Percentiles rank a stretch among this genome's conserved stretches.
These are phyloP conservation scores for Cokeromyces recurvatus DNA, from an alignment of 371 early-diverging fungal species.

Conservation along the genomic window DNA sequence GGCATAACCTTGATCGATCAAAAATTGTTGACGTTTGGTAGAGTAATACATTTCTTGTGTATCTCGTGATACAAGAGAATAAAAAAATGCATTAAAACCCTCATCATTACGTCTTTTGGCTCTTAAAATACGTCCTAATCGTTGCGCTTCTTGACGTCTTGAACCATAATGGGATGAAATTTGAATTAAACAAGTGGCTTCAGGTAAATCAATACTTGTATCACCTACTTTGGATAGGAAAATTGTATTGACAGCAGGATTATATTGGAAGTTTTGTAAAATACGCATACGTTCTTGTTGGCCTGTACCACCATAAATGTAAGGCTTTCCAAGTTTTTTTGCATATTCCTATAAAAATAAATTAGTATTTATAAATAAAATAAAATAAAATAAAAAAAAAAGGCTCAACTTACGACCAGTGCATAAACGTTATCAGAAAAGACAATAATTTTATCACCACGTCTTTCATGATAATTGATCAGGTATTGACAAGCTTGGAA, in stretches of 20 bases:
- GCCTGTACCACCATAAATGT: conserved; percentile 96
- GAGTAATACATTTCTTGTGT: conserved; percentile 99
- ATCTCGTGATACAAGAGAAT: conserved; percentile 96
- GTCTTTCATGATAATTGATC: conserved; percentile 91
- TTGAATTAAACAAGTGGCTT: conserved; percentile 99
- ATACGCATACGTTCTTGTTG: conserved; percentile 96
- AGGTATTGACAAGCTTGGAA: conserved; percentile 98
- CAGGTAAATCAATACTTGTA: conserved; percentile 99
- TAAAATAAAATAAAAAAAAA: no score
- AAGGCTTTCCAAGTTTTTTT: conserved; percentile 85
- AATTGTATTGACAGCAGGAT: conserved; percentile 93
- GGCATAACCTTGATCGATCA: conserved; percentile 99
- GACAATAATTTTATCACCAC: conserved; percentile 99
- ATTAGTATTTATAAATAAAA: background rate
- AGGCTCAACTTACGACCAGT: conserved; percentile 66
- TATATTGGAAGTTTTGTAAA: conserved; percentile 93
- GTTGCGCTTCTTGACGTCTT: conserved; percentile 99
- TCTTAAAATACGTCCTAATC: conserved; percentile 94
- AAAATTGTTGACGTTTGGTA: conserved; percentile 97
- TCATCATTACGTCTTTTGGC: conserved; percentile 98
- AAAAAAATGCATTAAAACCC: conserved; percentile 97
- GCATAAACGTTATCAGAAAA: conserved; percentile 99
- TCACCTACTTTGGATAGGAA: conserved; percentile 99
- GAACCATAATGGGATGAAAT: conserved; percentile 99
- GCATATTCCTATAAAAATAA: conserved; percentile 74